Evolutionary conservation across 148 eudicot species (phyloP), one percentile per base, ranked within the genome.

Genomic region (Gaultheria prostrata): DNA sequence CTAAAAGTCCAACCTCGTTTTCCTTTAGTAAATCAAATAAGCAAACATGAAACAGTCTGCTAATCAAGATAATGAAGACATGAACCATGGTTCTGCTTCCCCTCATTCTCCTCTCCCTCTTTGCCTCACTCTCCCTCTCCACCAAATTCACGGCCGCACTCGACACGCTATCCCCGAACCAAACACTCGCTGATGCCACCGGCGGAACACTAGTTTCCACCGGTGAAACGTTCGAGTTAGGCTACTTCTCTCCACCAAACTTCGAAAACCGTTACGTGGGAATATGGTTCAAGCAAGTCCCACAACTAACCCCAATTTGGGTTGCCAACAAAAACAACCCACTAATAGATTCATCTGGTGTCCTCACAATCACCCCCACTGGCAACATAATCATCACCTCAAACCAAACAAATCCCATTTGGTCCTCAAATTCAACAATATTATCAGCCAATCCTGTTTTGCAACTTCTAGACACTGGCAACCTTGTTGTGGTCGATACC

Each of bases 191-290:
- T 9, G 87, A 85, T n/a, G 2, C 18, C 6, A 15, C 56, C 32
- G 76, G 81, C 3, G 35, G 18, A 39, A 75, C 86, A 1, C 76
- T 88, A 8, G 35, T 84, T 26, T 88, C 90, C 14, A 26, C 82
- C 2, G 50, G 78, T 12, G 75, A 74, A n/a, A 57, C 18, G 18
- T 88, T 84, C 53, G 85, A 86, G 73, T 46, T 88, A 4, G 88
- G 88, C 33, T 88, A 86, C 81, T 88, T 88, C 86, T 86, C 83
- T 21, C 90, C 88, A 28, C 76, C 3, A 0, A 84, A 79, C 30
- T 61, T 86, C 20, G 67, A 17, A 18, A 86, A 75, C 13, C 82
- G 88, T 1, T 86, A 88, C 35, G 11, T 88, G 0, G 90, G 85
- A 74, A 79, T 88, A 72, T 88, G 90, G 90, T 85, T 82, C 77